Conservation (phyloP, 1,139 yeast species). For the Diutina sp. region DNA sequence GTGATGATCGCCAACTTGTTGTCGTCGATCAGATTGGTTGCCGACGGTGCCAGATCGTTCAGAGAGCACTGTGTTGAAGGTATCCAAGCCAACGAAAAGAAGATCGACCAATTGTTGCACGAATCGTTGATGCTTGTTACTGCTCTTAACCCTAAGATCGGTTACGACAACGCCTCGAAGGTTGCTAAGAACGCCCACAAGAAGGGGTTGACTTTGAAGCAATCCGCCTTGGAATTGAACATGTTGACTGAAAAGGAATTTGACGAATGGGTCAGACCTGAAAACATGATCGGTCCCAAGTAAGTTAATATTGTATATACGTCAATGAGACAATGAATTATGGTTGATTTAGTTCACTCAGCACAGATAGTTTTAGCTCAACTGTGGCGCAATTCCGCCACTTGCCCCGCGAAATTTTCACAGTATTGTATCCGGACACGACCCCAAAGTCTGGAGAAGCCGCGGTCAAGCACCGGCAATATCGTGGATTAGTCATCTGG, state of each 20-base stretch:
- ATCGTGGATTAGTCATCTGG: neutral
- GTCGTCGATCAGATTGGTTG: slow-evolving; percentile 74
- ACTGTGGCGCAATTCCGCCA: neutral
- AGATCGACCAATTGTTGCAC: slow-evolving; percentile 75
- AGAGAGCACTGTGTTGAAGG: slow-evolving; percentile 93
- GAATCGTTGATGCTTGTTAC: slow-evolving; percentile 97
- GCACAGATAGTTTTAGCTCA: too few relatives aligned
- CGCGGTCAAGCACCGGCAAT: neutral
- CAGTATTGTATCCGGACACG: neutral
- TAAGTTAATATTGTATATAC: slow-evolving; percentile 8
- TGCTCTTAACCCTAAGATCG: slow-evolving; percentile 96
- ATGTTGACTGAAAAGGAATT: slow-evolving; percentile 75
- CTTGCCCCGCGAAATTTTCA: neutral
- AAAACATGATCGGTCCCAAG: slow-evolving; percentile 94
- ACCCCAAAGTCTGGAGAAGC: neutral
- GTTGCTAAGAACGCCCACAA: slow-evolving; percentile 98
- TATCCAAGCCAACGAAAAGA: slow-evolving; percentile 75
- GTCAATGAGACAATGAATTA: neutral
- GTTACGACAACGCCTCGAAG: slow-evolving; percentile 94
- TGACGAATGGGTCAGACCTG: slow-evolving; percentile 96
- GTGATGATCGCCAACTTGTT: slow-evolving; percentile 85
- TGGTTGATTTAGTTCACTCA: neutral
- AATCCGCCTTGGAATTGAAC: slow-evolving; percentile 84
- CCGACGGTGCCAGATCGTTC: slow-evolving; percentile 84
- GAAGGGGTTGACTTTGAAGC: slow-evolving; percentile 91